Evolutionary conservation across 2,329 filamentous ascomycete genomes (phyloP).

Genomic region (Monosporascus sp.): DNA sequence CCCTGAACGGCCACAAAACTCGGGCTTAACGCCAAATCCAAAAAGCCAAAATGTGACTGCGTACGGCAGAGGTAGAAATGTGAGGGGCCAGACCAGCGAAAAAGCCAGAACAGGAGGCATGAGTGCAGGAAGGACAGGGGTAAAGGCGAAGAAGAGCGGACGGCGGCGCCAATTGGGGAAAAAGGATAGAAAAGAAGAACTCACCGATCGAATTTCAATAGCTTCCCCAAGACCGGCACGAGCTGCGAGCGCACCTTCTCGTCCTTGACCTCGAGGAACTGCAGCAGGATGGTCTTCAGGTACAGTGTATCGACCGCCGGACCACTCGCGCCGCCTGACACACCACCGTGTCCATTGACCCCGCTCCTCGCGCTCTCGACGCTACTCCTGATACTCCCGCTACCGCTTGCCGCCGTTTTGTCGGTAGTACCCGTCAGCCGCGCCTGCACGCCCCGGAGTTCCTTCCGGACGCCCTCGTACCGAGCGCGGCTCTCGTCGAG

Average conservation of each 20-base stretch:
- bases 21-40: too few species aligned
- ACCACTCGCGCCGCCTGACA: slow-evolving; percentile 20
- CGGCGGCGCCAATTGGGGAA: not conserved
- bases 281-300: slow-evolving; percentile 73
- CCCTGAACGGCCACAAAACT: too few species aligned
- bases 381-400: slow-evolving; percentile 35
- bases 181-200: slow-evolving; percentile 24
- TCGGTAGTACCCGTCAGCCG: slow-evolving; percentile 31
- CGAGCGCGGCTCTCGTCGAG: slow-evolving; percentile 73
- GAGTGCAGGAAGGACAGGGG: not conserved
- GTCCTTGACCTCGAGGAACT: slow-evolving; percentile 78
- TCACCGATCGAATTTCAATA: slow-evolving; percentile 72
- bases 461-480: slow-evolving; percentile 74
- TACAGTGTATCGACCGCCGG: slow-evolving; percentile 51
- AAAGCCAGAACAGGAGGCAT: not conserved
- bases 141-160: not conserved
- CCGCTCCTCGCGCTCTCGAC: slow-evolving; percentile 42
- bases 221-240: slow-evolving; percentile 70
- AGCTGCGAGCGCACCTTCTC: slow-evolving; percentile 70
- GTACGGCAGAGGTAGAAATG: not conserved
- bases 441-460: slow-evolving; percentile 48
- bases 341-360: slow-evolving; percentile 22
- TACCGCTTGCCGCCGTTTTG: slow-evolving; percentile 20
- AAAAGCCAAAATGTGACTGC: too few species aligned
- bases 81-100: not conserved